Conservation (phyloP, 129 eudicot species). For the Flaveria robusta region DNA sequence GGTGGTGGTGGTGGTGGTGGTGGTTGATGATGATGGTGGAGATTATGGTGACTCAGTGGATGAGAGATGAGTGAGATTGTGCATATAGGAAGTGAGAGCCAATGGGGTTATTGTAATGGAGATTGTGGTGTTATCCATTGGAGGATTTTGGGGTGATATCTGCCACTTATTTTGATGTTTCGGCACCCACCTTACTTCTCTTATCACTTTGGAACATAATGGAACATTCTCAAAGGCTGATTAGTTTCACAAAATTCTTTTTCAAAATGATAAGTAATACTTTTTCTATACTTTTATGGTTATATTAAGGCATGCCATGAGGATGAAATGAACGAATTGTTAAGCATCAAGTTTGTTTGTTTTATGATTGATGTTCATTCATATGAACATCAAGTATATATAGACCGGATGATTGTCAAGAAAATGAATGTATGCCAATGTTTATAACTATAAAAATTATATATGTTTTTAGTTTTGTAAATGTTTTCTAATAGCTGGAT, state of each 20-base stretch:
- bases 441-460: neutral
- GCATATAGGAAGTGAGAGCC: conserved; percentile 46
- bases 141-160: conserved; percentile 39
- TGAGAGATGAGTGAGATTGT: conserved; percentile 18
- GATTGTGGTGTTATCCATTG: conserved; percentile 66
- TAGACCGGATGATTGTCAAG: neutral
- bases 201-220: conserved; percentile 42
- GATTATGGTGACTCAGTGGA: neutral
- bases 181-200: conserved; percentile 41
- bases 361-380: conserved; percentile 20
- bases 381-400: neutral
- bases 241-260: too few relatives aligned
- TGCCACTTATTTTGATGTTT: conserved; percentile 48
- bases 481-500: too few relatives aligned
- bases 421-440: too few relatives aligned
- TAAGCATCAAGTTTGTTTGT: conserved; percentile 27
- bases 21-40: neutral
- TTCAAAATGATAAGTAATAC: too few relatives aligned
- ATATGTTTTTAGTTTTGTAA: too few relatives aligned
- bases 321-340: conserved; percentile 4
- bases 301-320: neutral
- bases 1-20: neutral
- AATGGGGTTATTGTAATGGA: conserved; percentile 42
- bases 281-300: too few relatives aligned
- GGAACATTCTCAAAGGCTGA: neutral